Evolutionary conservation across 352 stramenopile genomes (phyloP).

Genomic region (Phytophthora crassamura): DNA sequence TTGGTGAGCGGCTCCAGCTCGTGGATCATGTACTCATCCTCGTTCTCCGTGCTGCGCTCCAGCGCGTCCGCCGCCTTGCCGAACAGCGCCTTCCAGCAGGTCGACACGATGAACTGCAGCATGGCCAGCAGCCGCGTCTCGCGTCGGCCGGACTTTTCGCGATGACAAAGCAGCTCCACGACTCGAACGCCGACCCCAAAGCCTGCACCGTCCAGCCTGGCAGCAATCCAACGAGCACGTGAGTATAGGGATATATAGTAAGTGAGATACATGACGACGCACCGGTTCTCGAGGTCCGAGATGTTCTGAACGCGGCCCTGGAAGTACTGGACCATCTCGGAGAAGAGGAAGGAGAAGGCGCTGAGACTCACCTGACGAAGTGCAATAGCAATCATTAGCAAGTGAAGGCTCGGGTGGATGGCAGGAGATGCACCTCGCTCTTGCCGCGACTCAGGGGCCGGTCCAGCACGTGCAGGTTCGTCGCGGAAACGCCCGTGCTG

Average conservation of each 20-base stretch:
- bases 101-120: conserved; percentile 94
- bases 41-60: conserved; percentile 96
- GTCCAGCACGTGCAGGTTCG: conserved; percentile 80
- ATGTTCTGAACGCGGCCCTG: conserved; percentile 96
- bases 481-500: conserved; percentile 54
- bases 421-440: conserved; percentile 51
- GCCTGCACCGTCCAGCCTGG: conserved; percentile 92
- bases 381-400: not conserved
- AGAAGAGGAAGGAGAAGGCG: conserved; percentile 98
- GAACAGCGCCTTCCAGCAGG: conserved; percentile 96
- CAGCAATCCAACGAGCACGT: not conserved
- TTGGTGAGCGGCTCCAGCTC: conserved; percentile 94
- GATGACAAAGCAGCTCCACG: conserved; percentile 92
- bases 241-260: not conserved
- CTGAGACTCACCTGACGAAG: conserved; percentile 89
- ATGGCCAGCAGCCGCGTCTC: conserved; percentile 89
- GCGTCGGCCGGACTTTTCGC: conserved; percentile 79
- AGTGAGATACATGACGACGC: not conserved
- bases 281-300: conserved; percentile 94
- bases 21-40: conserved; percentile 99
- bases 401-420: not conserved
- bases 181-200: conserved; percentile 96
- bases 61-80: conserved; percentile 96
- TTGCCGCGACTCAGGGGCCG: conserved; percentile 81
- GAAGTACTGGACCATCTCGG: conserved; percentile 98